phyloP scores from a whole-genome alignment of 2,329 filamentous ascomycete species.

The Fusarium sp. region DNA sequence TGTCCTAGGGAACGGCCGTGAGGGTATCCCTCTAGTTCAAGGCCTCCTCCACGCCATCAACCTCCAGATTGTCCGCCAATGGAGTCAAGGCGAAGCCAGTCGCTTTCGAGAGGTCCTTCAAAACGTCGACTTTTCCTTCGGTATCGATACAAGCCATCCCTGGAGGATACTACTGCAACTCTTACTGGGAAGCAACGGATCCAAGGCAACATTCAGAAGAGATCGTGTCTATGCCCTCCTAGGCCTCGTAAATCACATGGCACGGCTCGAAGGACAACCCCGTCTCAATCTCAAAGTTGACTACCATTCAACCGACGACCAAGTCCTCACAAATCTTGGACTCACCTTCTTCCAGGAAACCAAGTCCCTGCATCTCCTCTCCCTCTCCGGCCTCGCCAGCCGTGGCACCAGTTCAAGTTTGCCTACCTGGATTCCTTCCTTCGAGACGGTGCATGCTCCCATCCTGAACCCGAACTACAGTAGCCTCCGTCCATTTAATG shows the following conservation, averaged over 20 bases:
- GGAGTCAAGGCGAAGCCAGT: conserved; percentile 27
- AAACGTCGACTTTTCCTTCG: conserved; percentile 24
- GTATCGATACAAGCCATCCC: conserved; percentile 18
- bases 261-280: conserved; percentile 15
- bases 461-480: conserved; percentile 24
- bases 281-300: conserved; percentile 28
- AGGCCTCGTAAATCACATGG: conserved; percentile 39
- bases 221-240: conserved; percentile 43
- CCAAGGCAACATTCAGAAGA: conserved; percentile 31
- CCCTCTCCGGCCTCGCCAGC: conserved; percentile 30
- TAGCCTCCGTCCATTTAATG: conserved; percentile 21
- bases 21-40: conserved; percentile 14
- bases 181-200: conserved; percentile 33
- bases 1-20: background rate
- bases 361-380: conserved; percentile 36
- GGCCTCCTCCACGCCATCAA: conserved; percentile 30
- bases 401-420: conserved; percentile 16
- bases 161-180: conserved; percentile 23
- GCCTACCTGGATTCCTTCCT: conserved; percentile 39
- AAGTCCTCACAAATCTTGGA: conserved; percentile 26
- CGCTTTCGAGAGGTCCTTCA: conserved; percentile 11
- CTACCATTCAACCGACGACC: conserved; percentile 31
- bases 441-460: conserved; percentile 32
- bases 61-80: conserved; percentile 34
- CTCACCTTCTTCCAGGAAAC: conserved; percentile 28